Conservation (phyloP, 2,329 filamentous ascomycete genomes). For the Cladorrhinum sp. region DNA sequence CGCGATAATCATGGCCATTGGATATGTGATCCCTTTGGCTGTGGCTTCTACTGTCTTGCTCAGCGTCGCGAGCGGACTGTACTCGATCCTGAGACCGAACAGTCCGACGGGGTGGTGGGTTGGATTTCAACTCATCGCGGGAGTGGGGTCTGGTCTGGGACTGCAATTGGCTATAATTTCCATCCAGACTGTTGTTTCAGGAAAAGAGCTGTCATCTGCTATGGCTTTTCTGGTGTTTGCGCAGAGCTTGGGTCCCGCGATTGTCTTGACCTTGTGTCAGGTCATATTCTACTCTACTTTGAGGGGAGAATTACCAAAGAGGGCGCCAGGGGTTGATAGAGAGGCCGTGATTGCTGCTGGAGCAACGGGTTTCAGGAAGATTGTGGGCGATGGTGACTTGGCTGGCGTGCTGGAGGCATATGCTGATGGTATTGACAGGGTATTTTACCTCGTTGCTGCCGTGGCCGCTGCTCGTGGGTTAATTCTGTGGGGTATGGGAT, state of each 20-base stretch:
- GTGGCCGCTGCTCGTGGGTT: background rate
- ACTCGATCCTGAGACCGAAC: too few species aligned
- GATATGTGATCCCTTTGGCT: conserved; percentile 7
- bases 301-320: conserved; percentile 19
- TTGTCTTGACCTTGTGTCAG: conserved; percentile 25
- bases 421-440: conserved; percentile 32
- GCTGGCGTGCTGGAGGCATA: conserved; percentile 37
- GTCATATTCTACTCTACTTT: conserved; percentile 29
- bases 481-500: conserved; percentile 3
- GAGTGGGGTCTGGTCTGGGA: too few species aligned
- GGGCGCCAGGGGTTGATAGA: conserved; percentile 30
- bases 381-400: conserved; percentile 30
- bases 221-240: conserved; percentile 26
- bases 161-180: conserved; percentile 16
- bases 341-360: conserved; percentile 33
- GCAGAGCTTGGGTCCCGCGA: conserved; percentile 23
- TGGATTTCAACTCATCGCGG: too few species aligned
- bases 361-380: conserved; percentile 33
- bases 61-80: too few species aligned
- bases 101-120: too few species aligned
- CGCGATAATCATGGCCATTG: too few species aligned
- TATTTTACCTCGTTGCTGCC: conserved; percentile 36
- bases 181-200: conserved; percentile 23
- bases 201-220: conserved; percentile 23
- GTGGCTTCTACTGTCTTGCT: too few species aligned